Conservation (phyloP, 768 basidiomycete genomes). For the Termitomyces sp. region DNA sequence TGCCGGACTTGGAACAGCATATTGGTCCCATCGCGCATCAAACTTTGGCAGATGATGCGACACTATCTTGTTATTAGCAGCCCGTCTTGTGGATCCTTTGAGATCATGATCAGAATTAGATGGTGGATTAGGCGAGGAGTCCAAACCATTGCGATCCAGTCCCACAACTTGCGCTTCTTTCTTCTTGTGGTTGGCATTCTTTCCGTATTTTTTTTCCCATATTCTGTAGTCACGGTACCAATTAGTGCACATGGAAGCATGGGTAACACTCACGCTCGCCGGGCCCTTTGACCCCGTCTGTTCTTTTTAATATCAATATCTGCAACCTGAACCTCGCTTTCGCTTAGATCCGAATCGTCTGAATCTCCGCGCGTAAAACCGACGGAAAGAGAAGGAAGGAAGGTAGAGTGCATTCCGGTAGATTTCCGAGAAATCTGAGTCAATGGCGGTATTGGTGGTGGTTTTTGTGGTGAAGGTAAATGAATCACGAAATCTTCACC, state of each 20-base stretch:
- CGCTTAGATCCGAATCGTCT: slow-evolving; percentile 72
- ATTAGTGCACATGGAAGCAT: not conserved
- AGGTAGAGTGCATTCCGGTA: slow-evolving; percentile 43
- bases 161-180: slow-evolving; percentile 33
- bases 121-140: not conserved
- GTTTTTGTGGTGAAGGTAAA: slow-evolving; percentile 15
- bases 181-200: slow-evolving; percentile 86
- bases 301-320: slow-evolving; percentile 69
- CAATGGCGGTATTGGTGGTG: slow-evolving; percentile 16
- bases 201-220: slow-evolving; percentile 97
- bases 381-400: slow-evolving; percentile 83
- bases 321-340: slow-evolving; percentile 48
- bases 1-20: slow-evolving; percentile 9
- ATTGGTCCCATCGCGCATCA: slow-evolving; percentile 22
- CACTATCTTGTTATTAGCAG: slow-evolving; percentile 7
- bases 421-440: slow-evolving; percentile 18
- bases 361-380: slow-evolving; percentile 82
- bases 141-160: not conserved
- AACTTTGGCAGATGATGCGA: slow-evolving; percentile 17
- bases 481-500: slow-evolving; percentile 26
- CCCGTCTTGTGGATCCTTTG: not conserved
- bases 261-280: slow-evolving; percentile 72
- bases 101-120: not conserved
- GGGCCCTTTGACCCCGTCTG: slow-evolving; percentile 87
- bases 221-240: slow-evolving; percentile 52